phyloP scores from a whole-genome alignment of 495 filamentous ascomycete species.

The Collariella sp. region DNA sequence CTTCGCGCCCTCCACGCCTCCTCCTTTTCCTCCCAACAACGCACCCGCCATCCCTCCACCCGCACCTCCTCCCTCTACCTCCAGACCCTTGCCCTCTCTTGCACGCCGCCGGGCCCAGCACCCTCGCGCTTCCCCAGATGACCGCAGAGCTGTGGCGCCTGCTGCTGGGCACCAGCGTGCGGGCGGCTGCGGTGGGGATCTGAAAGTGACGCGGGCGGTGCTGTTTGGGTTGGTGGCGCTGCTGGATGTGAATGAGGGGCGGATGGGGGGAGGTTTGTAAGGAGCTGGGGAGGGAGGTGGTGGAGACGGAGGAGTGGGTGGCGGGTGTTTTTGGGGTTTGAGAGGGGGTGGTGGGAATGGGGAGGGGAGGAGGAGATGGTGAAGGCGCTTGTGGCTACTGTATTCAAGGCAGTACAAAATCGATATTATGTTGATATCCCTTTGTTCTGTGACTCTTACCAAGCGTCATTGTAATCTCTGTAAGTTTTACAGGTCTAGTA shows the following conservation, averaged over 20 bases:
- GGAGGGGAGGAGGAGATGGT: constrained; percentile 51
- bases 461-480: too few relatives aligned
- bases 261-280: constrained; percentile 66
- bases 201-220: constrained; percentile 59
- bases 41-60: constrained; percentile 47
- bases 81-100: constrained; percentile 59
- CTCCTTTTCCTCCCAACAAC: constrained; percentile 19
- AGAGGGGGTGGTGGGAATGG: constrained; percentile 38
- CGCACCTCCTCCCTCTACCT: constrained; percentile 51
- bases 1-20: constrained; percentile 42
- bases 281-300: constrained; percentile 45
- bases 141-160: constrained; percentile 63
- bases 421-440: too few relatives aligned
- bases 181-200: constrained; percentile 45
- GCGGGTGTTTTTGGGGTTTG: constrained; percentile 32
- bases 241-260: constrained; percentile 74
- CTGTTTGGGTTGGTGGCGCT: constrained; percentile 73
- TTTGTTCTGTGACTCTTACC: too few relatives aligned
- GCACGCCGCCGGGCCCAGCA: constrained; percentile 56
- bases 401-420: too few relatives aligned
- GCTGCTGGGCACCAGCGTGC: constrained; percentile 39
- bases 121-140: constrained; percentile 55
- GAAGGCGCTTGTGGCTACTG: constrained; percentile 68
- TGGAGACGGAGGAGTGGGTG: constrained; percentile 49
- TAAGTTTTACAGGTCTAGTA: too few relatives aligned